phyloP scores from a whole-genome alignment of 2,329 filamentous ascomycete genomes.

The Zymoseptoria passerinii region DNA sequence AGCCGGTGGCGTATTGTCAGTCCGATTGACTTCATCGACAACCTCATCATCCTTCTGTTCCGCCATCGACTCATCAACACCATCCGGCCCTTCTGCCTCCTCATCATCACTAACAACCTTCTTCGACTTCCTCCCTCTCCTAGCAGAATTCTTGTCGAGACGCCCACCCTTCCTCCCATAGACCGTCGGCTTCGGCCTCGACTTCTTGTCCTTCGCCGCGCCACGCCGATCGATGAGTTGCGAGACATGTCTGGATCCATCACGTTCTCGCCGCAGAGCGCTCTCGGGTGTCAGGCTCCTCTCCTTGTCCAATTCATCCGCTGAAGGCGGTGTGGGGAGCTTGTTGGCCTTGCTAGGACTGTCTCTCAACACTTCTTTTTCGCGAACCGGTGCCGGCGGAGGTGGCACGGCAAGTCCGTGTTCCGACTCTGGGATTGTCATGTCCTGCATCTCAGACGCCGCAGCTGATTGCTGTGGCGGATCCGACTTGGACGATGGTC shows the following conservation, averaged over 20 bases:
- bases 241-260: conserved; percentile 29
- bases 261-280: conserved; percentile 27
- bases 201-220: conserved; percentile 5
- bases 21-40: not conserved
- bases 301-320: conserved; percentile 12
- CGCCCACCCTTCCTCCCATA: conserved; percentile 10
- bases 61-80: not conserved
- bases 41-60: conserved; percentile 1
- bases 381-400: not conserved
- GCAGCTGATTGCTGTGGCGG: not conserved
- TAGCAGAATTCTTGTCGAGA: not conserved
- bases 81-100: not conserved
- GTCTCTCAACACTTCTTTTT: conserved; percentile 10
- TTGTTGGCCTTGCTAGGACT: conserved; percentile 26
- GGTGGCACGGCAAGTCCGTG: not conserved
- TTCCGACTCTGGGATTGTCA: conserved; percentile 1
- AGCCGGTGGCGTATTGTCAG: not conserved
- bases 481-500: not conserved
- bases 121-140: not conserved
- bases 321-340: conserved; percentile 9
- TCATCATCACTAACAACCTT: not conserved
- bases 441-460: not conserved
- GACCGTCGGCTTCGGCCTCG: conserved; percentile 10
- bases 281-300: conserved; percentile 16
- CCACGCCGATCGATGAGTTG: conserved; percentile 18